Base-by-base conservation (phyloP, 495 filamentous ascomycete species). In the Rhypophila decipiens region DNA sequence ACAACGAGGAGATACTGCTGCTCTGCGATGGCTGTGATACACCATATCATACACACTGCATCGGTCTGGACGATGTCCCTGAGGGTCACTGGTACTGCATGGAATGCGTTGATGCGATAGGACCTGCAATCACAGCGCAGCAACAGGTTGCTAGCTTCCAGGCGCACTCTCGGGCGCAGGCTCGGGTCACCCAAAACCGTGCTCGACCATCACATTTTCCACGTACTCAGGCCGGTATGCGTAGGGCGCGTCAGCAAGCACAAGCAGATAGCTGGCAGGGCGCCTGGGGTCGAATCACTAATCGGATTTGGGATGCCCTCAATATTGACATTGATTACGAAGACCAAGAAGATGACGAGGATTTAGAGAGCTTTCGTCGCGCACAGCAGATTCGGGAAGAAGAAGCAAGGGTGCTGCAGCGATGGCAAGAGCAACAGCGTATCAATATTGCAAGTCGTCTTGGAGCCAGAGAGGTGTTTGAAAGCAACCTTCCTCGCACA, bases 321-420 rank as follows among this genome's bases (percentile, higher is more conserved):
- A 82, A 86, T 49, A 51, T 96, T 33, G 90, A 96, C 56, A 76
- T 95, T 18, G 90, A 96, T 60, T 93, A 90, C 58, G 86, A 88
- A 11, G 91, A 90, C 57, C 86, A 89, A 50, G 85, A 91, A 12
- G 61, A 50, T 53, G 84, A 88, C 20, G 21, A 42, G 43, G 58
- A 69, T 31, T 53, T 74, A 43, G 67, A 63, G 63, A 54, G 67
- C 55, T 66, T 71, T 51, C 52, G 78, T 33, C 60, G 75, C 53
- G 72, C 73, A 24, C 76, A 82, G 54, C 77, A 78, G 52, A 71
- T 78, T 52, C 72, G 77, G 3, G 76, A 83, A 44, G 67, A 77
- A 44, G 80, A 90, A 46, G 74, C 76, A 36, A 75, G 79, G 39
- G 85, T 90, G 44, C 82, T 85, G 53, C 56, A 69, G 54, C 73